These are phyloP conservation scores for Phaeophleospora eucalypticola DNA, from an alignment of 2,329 filamentous ascomycete species.

Conservation along the genomic window DNA sequence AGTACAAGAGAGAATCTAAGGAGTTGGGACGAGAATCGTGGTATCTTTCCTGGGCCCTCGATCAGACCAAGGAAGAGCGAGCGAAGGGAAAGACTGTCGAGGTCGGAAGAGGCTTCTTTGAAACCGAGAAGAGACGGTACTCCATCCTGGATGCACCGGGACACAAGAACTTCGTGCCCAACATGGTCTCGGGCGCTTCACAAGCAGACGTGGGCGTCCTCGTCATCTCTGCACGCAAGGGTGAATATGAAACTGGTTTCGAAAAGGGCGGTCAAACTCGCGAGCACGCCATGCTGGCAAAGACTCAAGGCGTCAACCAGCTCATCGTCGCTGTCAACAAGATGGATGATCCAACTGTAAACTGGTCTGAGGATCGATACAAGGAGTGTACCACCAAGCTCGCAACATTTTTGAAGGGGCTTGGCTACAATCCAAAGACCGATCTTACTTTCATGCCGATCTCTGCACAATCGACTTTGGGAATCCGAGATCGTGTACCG, in stretches of 20 bases:
- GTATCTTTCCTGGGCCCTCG: conserved; percentile 98
- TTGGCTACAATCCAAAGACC: conserved; percentile 90
- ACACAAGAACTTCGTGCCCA: conserved; percentile 96
- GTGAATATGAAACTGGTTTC: conserved; percentile 98
- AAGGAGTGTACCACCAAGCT: conserved; percentile 92
- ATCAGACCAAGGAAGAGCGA: conserved; percentile 94
- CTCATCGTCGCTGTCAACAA: conserved; percentile 95
- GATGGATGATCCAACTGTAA: conserved; percentile 96
- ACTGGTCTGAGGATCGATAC: conserved; percentile 92
- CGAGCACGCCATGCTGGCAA: conserved; percentile 95
- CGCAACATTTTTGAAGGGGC: conserved; percentile 78
- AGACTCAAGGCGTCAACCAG: conserved; percentile 98
- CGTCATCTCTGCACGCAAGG: conserved; percentile 93
- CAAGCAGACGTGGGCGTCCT: conserved; percentile 92
- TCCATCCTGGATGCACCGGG: conserved; percentile 94
- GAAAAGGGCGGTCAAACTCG: conserved; percentile 94
- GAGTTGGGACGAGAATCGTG: conserved; percentile 94
- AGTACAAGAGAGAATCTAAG: conserved; percentile 96
- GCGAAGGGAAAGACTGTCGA: conserved; percentile 97
- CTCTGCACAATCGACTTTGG: conserved; percentile 77
- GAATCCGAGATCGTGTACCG: conserved; percentile 84
- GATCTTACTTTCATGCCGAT: conserved; percentile 96
- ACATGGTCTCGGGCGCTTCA: conserved; percentile 77
- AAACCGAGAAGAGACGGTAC: conserved; percentile 94
- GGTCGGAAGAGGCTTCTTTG: conserved; percentile 91